A percentile compares a stretch with the other conserved stretches of the same genome.
Evolutionary conservation across 192 early-diverging fungal species (phyloP).

Genomic region (Thamnidium elegans): DNA sequence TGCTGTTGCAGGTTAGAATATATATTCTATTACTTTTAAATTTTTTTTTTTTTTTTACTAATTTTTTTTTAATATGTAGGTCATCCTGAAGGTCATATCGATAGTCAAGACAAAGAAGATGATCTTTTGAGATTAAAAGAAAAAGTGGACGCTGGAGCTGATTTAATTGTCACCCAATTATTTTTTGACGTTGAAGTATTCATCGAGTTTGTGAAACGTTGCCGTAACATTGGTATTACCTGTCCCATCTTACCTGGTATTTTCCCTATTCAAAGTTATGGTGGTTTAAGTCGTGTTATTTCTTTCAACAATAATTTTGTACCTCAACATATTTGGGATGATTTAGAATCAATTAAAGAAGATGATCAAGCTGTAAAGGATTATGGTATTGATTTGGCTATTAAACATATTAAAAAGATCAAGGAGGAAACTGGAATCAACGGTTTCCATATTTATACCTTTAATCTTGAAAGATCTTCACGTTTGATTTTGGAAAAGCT

Average conservation of each 20-base stretch:
- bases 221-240: slow-evolving; percentile 74
- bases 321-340: slow-evolving; percentile 81
- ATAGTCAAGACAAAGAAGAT: slow-evolving; percentile 67
- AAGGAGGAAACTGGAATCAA: slow-evolving; percentile 51
- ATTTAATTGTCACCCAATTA: slow-evolving; percentile 92
- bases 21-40: neutral
- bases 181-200: slow-evolving; percentile 93
- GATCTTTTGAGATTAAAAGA: slow-evolving; percentile 81
- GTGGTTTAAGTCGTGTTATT: slow-evolving; percentile 90
- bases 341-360: slow-evolving; percentile 95
- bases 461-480: slow-evolving; percentile 85
- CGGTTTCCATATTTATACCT: slow-evolving; percentile 96
- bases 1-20: slow-evolving; percentile 78
- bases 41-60: neutral
- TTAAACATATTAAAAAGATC: slow-evolving; percentile 57
- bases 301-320: slow-evolving; percentile 82
- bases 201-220: slow-evolving; percentile 73
- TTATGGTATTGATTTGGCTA: slow-evolving; percentile 85
- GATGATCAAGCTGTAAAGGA: slow-evolving; percentile 96
- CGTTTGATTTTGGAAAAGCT: slow-evolving; percentile 87
- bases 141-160: slow-evolving; percentile 91
- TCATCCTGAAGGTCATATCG: slow-evolving; percentile 93
- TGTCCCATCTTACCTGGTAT: slow-evolving; percentile 90
- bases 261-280: slow-evolving; percentile 95
- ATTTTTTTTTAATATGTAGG: slow-evolving; percentile 14